phyloP scores from a whole-genome alignment of 164 flowering plant species.

The Liquidambar formosana region DNA sequence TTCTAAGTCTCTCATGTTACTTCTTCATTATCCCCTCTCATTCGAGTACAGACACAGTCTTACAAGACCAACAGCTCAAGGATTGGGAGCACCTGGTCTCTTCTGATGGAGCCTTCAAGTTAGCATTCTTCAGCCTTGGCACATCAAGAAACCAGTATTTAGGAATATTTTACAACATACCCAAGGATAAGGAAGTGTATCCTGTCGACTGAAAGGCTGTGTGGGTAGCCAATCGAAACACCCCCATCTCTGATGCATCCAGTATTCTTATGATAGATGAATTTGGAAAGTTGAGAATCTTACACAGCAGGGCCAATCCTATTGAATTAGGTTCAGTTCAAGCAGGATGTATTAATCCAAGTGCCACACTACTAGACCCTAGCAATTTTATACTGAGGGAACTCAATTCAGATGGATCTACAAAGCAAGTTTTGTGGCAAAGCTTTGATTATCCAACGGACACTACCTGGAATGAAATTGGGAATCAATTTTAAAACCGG shows the following conservation, averaged over 20 bases:
- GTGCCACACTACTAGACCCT: conserved; percentile 18
- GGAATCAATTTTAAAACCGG: conserved; percentile 25
- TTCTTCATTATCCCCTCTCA: background rate
- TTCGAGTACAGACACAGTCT: conserved; percentile 3
- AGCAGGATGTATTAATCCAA: background rate
- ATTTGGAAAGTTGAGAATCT: conserved; percentile 9
- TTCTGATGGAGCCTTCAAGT: conserved; percentile 8
- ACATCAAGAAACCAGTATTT: conserved; percentile 1
- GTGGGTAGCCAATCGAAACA: conserved; percentile 24
- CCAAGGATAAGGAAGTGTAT: too few species aligned
- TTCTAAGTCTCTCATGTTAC: background rate
- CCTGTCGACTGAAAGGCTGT: background rate
- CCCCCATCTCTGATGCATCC: background rate
- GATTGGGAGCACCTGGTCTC: conserved; percentile 14
- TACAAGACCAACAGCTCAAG: conserved; percentile 13
- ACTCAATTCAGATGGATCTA: conserved; percentile 20
- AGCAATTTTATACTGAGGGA: conserved; percentile 37
- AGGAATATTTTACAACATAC: conserved; percentile 12
- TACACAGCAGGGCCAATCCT: background rate
- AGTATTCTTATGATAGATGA: conserved; percentile 12
- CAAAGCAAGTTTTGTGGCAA: conserved; percentile 30
- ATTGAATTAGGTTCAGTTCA: background rate
- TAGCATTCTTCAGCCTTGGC: conserved; percentile 13
- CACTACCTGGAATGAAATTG: conserved; percentile 39
- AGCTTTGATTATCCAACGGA: conserved; percentile 41